Percentiles rank a stretch among this genome's conserved stretches.
These are phyloP conservation scores for Taphrina deformans DNA, from an alignment of 1,139 yeast genomes.

Conservation along the genomic window DNA sequence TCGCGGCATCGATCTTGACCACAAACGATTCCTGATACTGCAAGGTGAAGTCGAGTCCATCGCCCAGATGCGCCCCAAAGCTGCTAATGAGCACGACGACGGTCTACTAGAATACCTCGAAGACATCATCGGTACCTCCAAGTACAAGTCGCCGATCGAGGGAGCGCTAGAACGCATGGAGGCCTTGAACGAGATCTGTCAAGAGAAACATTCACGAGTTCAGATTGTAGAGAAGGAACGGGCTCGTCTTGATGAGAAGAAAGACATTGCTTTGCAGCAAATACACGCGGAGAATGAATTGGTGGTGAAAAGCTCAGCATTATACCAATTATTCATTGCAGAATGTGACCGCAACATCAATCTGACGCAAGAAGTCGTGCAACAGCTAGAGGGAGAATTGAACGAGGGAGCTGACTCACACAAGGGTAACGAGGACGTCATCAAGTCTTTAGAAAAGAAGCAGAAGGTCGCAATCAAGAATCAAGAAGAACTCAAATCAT, in stretches of 20 bases:
- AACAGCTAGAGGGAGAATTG: constrained; percentile 55
- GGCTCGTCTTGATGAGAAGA: constrained; percentile 64
- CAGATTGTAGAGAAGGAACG: constrained; percentile 78
- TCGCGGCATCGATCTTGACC: constrained; percentile 93
- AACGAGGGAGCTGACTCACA: constrained; percentile 51
- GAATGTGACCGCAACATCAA: constrained; percentile 43
- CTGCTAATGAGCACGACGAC: constrained; percentile 88
- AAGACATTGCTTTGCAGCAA: constrained; percentile 67
- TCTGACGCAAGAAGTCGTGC: constrained; percentile 42
- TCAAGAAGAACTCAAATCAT: constrained; percentile 35
- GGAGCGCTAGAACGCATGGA: constrained; percentile 62
- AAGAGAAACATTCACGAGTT: constrained; percentile 77
- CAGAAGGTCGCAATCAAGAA: constrained; percentile 41
- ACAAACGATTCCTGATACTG: constrained; percentile 85
- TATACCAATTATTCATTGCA: constrained; percentile 57
- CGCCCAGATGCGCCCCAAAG: constrained; percentile 98
- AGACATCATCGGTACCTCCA: constrained; percentile 92
- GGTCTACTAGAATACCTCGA: constrained; percentile 92
- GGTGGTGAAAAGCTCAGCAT: constrained; percentile 56
- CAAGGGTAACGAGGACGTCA: constrained; percentile 48
- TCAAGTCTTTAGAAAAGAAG: constrained; percentile 43
- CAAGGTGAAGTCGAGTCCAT: constrained; percentile 99
- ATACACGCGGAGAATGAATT: constrained; percentile 66
- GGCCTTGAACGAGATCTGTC: constrained; percentile 70
- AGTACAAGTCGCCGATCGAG: constrained; percentile 76